Evolutionary conservation across 805 yeast species (phyloP).

Genomic region (Wickerhamomyces chaumierensis): DNA sequence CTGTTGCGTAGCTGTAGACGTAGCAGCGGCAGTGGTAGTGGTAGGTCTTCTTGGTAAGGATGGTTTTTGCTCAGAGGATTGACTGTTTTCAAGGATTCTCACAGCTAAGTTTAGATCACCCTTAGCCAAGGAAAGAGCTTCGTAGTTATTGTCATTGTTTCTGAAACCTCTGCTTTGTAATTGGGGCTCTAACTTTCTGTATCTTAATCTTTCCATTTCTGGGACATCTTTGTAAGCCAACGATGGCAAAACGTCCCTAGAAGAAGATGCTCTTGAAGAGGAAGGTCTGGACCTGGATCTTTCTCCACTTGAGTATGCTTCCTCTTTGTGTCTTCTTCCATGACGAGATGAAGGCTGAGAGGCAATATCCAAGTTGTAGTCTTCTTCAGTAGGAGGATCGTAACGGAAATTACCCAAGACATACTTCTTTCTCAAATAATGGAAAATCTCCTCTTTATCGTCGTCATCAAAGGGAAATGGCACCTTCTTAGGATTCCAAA

Average conservation of each 20-base stretch:
- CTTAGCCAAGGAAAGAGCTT: slow-evolving; percentile 45
- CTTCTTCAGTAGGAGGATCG: slow-evolving; percentile 19
- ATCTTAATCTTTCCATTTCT: slow-evolving; percentile 40
- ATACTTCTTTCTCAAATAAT: slow-evolving; percentile 58
- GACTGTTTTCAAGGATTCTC: slow-evolving; percentile 35
- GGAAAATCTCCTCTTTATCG: slow-evolving; percentile 47
- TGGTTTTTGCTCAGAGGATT: slow-evolving; percentile 36
- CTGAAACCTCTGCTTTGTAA: slow-evolving; percentile 45
- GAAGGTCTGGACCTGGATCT: slow-evolving; percentile 11
- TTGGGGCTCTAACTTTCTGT: slow-evolving; percentile 34
- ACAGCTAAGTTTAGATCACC: slow-evolving; percentile 55
- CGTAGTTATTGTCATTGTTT: slow-evolving; percentile 46
- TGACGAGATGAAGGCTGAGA: slow-evolving; percentile 1
- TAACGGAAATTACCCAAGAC: slow-evolving; percentile 43
- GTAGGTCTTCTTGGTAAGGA: slow-evolving; percentile 28
- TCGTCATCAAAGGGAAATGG: slow-evolving; percentile 74
- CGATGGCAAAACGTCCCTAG: slow-evolving; percentile 21
- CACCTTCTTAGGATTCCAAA: slow-evolving; percentile 59
- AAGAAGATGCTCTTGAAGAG: slow-evolving; percentile 8
- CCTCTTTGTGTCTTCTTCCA: too few relatives aligned
- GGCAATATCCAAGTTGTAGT: slow-evolving; percentile 13
- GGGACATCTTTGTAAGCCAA: slow-evolving; percentile 43
- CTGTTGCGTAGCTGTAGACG: slow-evolving; percentile 2
- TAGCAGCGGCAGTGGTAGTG: slow-evolving; percentile 4
- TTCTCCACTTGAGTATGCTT: slow-evolving; percentile 1